Evolutionary conservation across 2,329 filamentous ascomycete genomes (phyloP), one percentile per base, ranked within the genome.

Genomic region (Claviceps sp.): DNA sequence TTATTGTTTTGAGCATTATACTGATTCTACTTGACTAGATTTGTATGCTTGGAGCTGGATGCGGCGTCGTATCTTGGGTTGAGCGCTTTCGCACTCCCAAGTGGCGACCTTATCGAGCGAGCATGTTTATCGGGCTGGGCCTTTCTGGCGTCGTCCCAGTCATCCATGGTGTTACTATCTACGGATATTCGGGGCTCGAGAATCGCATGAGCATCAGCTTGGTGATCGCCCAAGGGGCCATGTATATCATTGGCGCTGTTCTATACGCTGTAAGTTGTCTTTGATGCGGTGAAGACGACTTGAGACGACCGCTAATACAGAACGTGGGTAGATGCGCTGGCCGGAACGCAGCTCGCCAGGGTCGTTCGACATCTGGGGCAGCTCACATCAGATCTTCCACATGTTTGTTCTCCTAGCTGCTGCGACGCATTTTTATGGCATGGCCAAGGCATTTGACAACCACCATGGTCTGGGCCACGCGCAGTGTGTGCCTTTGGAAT

Each of bases 301-400:
- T 11, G 20, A 37, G 45, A 47, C 11, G 30, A 37, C 18, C 18
- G 22, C 45, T 48, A 24, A 42, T 14, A 22, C 9, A 24, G 5
- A 34, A 34, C n/a, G 30, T 2, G 5, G 13, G 5, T 40, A 86
- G 82, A 74, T 79, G 50, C 83, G 93, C 40, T 82, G 91, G 68
- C 93, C 93, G 0, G 93, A 98, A 70, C 77, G 88, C 54, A 80
- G 77, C 61, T 78, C 72, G 45, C 93, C 91, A 0, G 87, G 88
- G 1, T 73, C 67, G 7, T 96, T 91, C 62, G 93, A 98, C 68
- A 86, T 96, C 50, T 86, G 86, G 79, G 91, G 93, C 40, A 89
- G 84, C 64, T 95, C 88, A 20, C 93, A 98, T 68, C 93, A 98
- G 70, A 85, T 98, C 57, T 98, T 98, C 67, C 93, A 98, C 70